Base-by-base conservation (phyloP, 306 rosid genomes). In the Purshia tridentata region DNA sequence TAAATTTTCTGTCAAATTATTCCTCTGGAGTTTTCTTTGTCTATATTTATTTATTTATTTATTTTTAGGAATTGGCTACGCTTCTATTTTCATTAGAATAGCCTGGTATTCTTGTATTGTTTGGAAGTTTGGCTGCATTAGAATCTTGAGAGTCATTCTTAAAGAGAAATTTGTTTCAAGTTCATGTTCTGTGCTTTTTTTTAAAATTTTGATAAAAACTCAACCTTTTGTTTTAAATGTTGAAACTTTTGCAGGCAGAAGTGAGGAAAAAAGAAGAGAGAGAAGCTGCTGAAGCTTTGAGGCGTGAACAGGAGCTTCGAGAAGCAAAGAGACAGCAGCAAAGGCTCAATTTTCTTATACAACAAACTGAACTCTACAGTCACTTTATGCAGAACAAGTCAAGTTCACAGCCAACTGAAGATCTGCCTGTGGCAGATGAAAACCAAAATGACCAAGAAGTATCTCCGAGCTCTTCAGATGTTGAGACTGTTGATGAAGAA, bases 321-420 rank as follows among this genome's bases (percentile, higher is more conserved):
- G 99, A 95, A 82, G 96, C 99, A 57, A 95, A 90, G 97, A 90
- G 99, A 79, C 99, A 95, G 72, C 96, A 92, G 85, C 99, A 95
- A 80, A 87, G 96, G 81, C 93, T 95, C 82, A 95, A 88, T 87
- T 95, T 95, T 86, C 97, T 95, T 68, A 95, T 95, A 80, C 96
- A 95, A 78, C 99, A 95, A 78, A 95, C 99, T 19, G 99, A 95
- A 83, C 86, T 95, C 67, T 95, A 95, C 78, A 91, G 99, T 86
- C 99, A 95, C 83, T 95, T 95, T 78, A 91, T 95, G 99, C 98
- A 88, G 87, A 91, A 95, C 86, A 95, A 95, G 87, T 74, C 96
- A 67, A 91, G 81, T 80, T 67, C 87, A 66, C 83, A 86, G 78
- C 78, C 92, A 44, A 81, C 96, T 58, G 99, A 91, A 64, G 79